phyloP scores from a whole-genome alignment of 192 early-diverging fungal species.

The Backusella mclennaniae region DNA sequence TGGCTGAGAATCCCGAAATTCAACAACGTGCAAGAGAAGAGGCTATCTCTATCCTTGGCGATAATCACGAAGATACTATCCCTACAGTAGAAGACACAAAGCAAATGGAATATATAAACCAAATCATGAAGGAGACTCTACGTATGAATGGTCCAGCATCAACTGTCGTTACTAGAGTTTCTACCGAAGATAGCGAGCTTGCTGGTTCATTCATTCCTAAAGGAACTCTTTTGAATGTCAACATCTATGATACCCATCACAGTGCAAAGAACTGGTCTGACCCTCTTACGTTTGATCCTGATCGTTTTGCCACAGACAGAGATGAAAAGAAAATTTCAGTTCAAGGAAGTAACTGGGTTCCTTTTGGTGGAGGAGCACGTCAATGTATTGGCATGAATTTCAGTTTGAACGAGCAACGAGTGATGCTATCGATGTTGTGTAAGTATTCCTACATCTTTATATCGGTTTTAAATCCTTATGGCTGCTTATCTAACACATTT shows the following conservation, averaged over 20 bases:
- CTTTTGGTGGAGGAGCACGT: slow-evolving; percentile 60
- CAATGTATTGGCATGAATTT: slow-evolving; percentile 68
- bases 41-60: slow-evolving; percentile 51
- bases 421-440: slow-evolving; percentile 50
- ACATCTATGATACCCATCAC: slow-evolving; percentile 1
- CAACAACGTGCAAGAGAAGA: slow-evolving; percentile 55
- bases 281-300: slow-evolving; percentile 47
- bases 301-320: slow-evolving; percentile 40
- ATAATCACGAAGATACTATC: slow-evolving; percentile 43
- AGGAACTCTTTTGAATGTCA: slow-evolving; percentile 8
- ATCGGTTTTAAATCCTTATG: neutral
- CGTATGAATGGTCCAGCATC: slow-evolving; percentile 15
- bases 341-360: slow-evolving; percentile 34
- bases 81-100: slow-evolving; percentile 53
- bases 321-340: neutral
- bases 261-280: slow-evolving; percentile 32
- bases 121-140: slow-evolving; percentile 46
- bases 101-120: slow-evolving; percentile 48
- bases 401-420: slow-evolving; percentile 53
- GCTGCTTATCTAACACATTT: neutral
- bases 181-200: slow-evolving; percentile 28
- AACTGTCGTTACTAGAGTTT: neutral
- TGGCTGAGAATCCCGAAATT: slow-evolving; percentile 48
- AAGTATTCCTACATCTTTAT: neutral
- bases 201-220: slow-evolving; percentile 25